phyloP scores from a whole-genome alignment of 257 asterid species.

The Anisodus tanguticus region DNA sequence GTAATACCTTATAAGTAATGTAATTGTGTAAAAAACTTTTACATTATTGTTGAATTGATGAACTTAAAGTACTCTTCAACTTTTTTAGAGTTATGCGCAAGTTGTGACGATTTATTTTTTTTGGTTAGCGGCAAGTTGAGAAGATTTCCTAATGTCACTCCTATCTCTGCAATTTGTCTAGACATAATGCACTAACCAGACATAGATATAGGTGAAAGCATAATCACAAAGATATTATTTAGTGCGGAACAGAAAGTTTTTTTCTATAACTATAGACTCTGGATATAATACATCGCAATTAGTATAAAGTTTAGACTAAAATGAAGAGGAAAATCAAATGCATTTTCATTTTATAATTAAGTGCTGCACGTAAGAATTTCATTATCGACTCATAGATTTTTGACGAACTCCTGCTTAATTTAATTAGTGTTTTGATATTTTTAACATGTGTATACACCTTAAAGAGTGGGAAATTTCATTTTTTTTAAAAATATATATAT shows the following conservation, averaged over 20 bases:
- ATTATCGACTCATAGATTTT: not conserved
- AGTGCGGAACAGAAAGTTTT: not conserved
- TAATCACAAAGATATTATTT: slow-evolving; percentile 1
- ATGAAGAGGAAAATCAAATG: not conserved
- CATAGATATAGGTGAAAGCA: not conserved
- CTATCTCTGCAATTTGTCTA: not conserved
- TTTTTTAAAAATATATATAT: not conserved
- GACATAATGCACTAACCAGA: slow-evolving; percentile 21
- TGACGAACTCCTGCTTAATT: not conserved
- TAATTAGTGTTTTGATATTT: not conserved
- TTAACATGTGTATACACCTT: not conserved
- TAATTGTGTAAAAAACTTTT: not conserved
- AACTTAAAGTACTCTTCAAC: not conserved
- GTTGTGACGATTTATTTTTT: not conserved
- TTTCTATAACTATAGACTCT: not conserved
- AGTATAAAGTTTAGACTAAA: not conserved
- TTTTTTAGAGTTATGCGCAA: not conserved
- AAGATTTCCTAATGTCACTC: slow-evolving; percentile 18
- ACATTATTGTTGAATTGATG: not conserved
- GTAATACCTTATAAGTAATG: not conserved
- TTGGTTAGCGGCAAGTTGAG: not conserved
- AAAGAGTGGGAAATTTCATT: not conserved
- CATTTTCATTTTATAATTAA: not conserved
- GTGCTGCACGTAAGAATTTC: not conserved
- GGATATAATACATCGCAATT: not conserved